Evolutionary conservation across 1,284 basidiomycete species (phyloP).

Genomic region (Ganoderma meredithae): DNA sequence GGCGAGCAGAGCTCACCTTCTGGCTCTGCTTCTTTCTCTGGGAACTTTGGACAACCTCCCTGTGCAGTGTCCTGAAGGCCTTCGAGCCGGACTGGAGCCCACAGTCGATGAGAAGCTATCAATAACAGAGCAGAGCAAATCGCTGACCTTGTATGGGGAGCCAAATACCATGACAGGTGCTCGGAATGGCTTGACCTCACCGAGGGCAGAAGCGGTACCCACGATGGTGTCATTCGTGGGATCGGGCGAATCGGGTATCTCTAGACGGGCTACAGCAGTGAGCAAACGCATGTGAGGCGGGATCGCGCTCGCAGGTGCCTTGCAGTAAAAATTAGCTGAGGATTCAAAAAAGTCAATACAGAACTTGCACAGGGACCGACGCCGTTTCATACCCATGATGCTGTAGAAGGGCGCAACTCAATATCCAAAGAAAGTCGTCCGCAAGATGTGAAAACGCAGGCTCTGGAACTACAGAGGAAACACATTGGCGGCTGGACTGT

Average conservation of each 20-base stretch:
- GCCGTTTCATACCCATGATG: not conserved
- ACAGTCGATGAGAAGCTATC: not conserved
- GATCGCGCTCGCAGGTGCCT: not conserved
- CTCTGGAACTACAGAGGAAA: not conserved
- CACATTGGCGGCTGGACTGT: not conserved
- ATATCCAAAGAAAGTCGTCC: not conserved
- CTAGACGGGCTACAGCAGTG: not conserved
- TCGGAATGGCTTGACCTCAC: not conserved
- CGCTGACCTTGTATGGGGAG: not conserved
- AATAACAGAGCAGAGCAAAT: not conserved
- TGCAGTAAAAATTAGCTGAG: not conserved
- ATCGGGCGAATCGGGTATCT: not conserved
- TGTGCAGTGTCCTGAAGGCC: not conserved
- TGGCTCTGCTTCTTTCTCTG: not conserved
- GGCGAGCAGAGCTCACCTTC: not conserved
- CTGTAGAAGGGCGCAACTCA: not conserved
- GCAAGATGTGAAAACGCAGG: not conserved
- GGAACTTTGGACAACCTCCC: not conserved
- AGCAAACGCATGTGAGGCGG: not conserved
- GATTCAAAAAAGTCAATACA: not conserved
- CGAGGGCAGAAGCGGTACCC: not conserved
- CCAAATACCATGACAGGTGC: not conserved
- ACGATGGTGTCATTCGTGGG: not conserved
- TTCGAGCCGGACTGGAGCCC: not conserved
- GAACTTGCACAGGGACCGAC: not conserved